Evolutionary conservation across 1,284 basidiomycete genomes (phyloP).

Genomic region (Fomitopsis schrenkii): DNA sequence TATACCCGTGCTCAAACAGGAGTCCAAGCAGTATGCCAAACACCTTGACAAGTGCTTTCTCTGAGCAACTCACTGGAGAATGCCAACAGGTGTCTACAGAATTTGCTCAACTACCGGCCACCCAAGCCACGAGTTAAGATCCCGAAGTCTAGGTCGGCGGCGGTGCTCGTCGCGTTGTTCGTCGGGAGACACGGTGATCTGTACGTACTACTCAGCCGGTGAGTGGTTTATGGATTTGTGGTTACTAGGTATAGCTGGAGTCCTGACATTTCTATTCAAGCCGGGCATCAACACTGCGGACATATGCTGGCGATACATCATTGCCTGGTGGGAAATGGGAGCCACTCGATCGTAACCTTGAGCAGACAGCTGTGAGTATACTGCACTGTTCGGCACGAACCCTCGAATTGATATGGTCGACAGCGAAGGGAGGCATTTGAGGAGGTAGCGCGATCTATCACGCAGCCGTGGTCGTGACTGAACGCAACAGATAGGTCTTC

Average conservation of each 20-base stretch:
- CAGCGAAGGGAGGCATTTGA: constrained; percentile 75
- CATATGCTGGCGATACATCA: constrained; percentile 82
- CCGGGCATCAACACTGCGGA: constrained; percentile 63
- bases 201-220: constrained; percentile 78
- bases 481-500: constrained; percentile 68
- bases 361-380: constrained; percentile 72
- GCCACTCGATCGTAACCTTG: constrained; percentile 56
- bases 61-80: neutral
- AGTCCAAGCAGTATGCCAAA: constrained; percentile 40
- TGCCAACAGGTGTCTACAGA: constrained; percentile 51
- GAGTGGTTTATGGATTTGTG: constrained; percentile 20
- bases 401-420: neutral
- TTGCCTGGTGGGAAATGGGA: constrained; percentile 82
- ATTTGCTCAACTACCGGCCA: constrained; percentile 50
- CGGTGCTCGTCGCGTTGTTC: constrained; percentile 77
- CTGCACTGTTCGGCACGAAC: neutral
- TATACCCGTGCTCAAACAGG: constrained; percentile 41
- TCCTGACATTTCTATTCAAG: constrained; percentile 33
- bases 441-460: constrained; percentile 40
- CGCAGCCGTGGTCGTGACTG: neutral
- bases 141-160: constrained; percentile 59
- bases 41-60: neutral
- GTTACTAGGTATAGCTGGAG: neutral
- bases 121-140: constrained; percentile 38
- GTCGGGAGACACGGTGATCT: constrained; percentile 78